Conservation (phyloP, 2,329 filamentous ascomycete species). For the Neofusicoccum ribis region DNA sequence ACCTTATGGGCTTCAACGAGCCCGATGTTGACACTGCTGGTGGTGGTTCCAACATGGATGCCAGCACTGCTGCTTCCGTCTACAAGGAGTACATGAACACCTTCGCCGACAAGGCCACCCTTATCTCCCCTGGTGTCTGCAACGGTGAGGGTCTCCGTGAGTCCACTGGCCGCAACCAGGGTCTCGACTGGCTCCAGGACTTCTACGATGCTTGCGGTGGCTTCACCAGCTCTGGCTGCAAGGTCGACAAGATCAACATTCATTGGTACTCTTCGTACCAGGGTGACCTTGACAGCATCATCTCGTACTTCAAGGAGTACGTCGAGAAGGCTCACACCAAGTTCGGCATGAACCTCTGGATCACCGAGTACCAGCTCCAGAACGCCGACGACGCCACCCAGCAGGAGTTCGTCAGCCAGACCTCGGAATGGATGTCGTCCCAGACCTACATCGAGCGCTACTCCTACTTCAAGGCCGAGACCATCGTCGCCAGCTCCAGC, state of each 20-base stretch:
- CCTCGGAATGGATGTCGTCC: constrained; percentile 46
- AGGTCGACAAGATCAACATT: constrained; percentile 60
- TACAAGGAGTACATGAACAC: constrained; percentile 59
- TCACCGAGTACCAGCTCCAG: constrained; percentile 64
- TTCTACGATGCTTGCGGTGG: constrained; percentile 56
- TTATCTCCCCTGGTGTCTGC: constrained; percentile 62
- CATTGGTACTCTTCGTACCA: constrained; percentile 61
- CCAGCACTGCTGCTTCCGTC: constrained; percentile 52
- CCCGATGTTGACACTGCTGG: constrained; percentile 61
- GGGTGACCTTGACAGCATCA: constrained; percentile 38
- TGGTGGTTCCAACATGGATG: constrained; percentile 59
- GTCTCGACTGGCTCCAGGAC: constrained; percentile 57
- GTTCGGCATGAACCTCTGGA: constrained; percentile 53
- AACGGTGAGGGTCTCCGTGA: constrained; percentile 50
- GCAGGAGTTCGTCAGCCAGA: constrained; percentile 50
- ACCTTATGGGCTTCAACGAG: constrained; percentile 71
- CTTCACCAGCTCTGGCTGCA: constrained; percentile 52
- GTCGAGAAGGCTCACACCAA: constrained; percentile 44
- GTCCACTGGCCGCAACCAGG: constrained; percentile 35
- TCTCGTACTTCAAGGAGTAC: constrained; percentile 57
- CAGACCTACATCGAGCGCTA: constrained; percentile 46
- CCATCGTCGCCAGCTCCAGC: constrained; percentile 9
- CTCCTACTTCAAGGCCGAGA: constrained; percentile 34
- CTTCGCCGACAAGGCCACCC: constrained; percentile 54
- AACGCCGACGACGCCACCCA: constrained; percentile 45